These are phyloP conservation scores for Austroboletus eburneus DNA, from an alignment of 768 basidiomycete genomes.

Conservation along the genomic window DNA sequence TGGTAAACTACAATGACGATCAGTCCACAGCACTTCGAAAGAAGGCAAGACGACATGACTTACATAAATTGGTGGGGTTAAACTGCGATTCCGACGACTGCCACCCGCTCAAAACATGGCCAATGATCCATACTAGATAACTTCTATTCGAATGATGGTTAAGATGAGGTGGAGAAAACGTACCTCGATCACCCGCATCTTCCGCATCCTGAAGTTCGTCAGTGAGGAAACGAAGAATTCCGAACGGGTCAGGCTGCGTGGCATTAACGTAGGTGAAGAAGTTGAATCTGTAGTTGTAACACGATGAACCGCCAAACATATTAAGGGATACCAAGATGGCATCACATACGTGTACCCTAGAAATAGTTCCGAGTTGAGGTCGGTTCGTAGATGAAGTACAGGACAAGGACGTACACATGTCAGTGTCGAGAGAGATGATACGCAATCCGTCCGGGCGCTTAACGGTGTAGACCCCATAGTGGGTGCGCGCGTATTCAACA, in stretches of 20 bases:
- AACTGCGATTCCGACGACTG: constrained; percentile 37
- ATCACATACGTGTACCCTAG: constrained; percentile 34
- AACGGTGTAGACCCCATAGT: constrained; percentile 47
- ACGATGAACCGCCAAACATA: background rate
- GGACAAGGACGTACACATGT: constrained; percentile 36
- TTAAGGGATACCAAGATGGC: no score
- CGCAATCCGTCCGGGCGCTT: constrained; percentile 40
- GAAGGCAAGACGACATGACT: constrained; percentile 8
- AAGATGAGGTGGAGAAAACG: background rate
- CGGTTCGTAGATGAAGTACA: no score
- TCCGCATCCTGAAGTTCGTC: constrained; percentile 52
- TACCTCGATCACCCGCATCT: constrained; percentile 43
- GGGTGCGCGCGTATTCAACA: constrained; percentile 38
- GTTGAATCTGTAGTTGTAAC: constrained; percentile 33
- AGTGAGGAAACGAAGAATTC: constrained; percentile 49
- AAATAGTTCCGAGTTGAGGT: background rate
- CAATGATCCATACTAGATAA: constrained; percentile 43
- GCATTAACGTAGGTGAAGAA: constrained; percentile 49
- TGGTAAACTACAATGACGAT: constrained; percentile 37
- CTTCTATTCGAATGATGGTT: background rate
- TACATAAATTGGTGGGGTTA: constrained; percentile 44
- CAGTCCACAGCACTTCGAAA: background rate
- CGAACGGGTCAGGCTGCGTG: constrained; percentile 40
- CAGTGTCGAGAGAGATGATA: constrained; percentile 49
- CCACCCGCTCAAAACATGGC: constrained; percentile 49